A percentile compares a stretch with the other conserved stretches of the same genome.
phyloP scores from a whole-genome alignment of 192 early-diverging fungal genomes.

The Rhizophagus sp. region DNA sequence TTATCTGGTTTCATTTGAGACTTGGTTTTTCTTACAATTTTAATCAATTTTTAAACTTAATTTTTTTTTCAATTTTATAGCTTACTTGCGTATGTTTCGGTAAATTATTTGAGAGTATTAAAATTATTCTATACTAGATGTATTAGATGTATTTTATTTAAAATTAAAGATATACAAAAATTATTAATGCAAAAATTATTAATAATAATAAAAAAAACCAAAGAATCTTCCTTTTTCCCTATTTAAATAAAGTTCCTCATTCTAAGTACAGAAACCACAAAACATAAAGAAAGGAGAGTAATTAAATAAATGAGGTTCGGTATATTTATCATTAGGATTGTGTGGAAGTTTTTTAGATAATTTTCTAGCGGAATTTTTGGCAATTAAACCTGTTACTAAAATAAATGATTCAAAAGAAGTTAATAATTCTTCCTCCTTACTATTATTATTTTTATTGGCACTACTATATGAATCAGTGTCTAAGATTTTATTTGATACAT shows the following conservation, averaged over 20 bases:
- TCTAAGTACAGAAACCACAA: background rate
- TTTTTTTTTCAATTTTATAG: conserved; percentile 27
- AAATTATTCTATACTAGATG: background rate
- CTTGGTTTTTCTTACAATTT: background rate
- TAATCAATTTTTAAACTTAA: background rate
- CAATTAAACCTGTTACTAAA: background rate
- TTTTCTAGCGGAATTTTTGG: conserved; percentile 5
- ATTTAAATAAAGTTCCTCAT: background rate
- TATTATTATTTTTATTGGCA: background rate
- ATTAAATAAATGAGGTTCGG: background rate
- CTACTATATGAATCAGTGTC: background rate
- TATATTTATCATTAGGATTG: background rate
- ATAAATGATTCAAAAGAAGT: conserved; percentile 3
- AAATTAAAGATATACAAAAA: background rate
- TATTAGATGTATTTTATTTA: background rate
- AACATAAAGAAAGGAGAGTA: conserved; percentile 3
- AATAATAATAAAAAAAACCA: background rate
- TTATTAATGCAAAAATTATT: background rate
- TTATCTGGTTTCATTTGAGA: too few species aligned
- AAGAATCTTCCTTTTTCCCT: background rate
- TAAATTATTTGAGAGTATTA: conserved; percentile 23
- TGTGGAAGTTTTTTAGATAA: background rate
- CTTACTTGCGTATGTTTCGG: conserved; percentile 62
- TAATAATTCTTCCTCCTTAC: background rate
- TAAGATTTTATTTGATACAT: background rate